Evolutionary conservation across 2,329 filamentous ascomycete species (phyloP), one percentile per base, ranked within the genome.

Genomic region (Penicillium expansum): DNA sequence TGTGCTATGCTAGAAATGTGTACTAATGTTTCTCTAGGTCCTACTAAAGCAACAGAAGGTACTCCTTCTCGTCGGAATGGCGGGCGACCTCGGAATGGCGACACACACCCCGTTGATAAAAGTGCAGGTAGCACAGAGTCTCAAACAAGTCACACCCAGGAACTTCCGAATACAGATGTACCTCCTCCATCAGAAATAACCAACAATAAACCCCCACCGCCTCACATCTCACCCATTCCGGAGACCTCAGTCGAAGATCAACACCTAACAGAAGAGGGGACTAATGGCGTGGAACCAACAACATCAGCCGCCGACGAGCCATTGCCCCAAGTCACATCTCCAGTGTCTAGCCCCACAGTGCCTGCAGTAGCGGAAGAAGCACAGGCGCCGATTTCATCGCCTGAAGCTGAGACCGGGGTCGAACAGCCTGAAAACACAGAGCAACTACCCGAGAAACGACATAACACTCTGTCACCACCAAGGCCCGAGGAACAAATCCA

Each of bases 1-100:
- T 11, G 5, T 30, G 30, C 7, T 42, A 39, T 20, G 14, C 29
- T 10, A 44, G 20, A 18, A 32, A 8, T 33, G 18, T 44, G 33
- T 55, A 41, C 58, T 67, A 48, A 65, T 51, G 2, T 45, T 37
- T 27, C n/a, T 24, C 20, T 58, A 68, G 66, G 61, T 43, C 52
- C 59, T 38, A 52, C 58, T 4, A 45, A 48, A 20, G 39, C 41
- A 32, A 32, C 32, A 39, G 27, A 43, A 18, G 50, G 56, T 32
- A 58, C 33, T 20, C 57, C 60, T 7, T 52, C 56, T 16, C 45
- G 50, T 42, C 42, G 27, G 35, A 57, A 48, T 20, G 18, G 44
- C 10, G 20, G 44, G 20, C 55, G 27, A 39, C 14, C 37, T 29
- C 45, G 35, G 39, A 52, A 51, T 14, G 27, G 29, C n/a, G 24